Conservation (phyloP, 2,329 filamentous ascomycete genomes). For the Zymoseptoria brevis region DNA sequence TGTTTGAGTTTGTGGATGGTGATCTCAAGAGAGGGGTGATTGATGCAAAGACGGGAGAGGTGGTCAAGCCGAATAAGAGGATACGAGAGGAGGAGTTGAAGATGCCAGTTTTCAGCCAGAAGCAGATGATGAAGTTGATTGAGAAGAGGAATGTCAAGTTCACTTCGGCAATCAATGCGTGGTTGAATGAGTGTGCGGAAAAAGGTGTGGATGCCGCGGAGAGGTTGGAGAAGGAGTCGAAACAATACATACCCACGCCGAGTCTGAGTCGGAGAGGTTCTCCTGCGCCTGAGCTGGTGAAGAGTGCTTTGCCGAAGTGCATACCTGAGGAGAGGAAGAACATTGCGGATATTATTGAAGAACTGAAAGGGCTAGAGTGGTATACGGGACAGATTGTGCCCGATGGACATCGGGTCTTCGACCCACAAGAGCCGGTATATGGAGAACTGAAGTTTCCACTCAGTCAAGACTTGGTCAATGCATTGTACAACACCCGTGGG, state of each 20-base stretch:
- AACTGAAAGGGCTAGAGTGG: constrained; percentile 76
- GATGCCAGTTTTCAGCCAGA: constrained; percentile 88
- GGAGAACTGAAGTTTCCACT: constrained; percentile 79
- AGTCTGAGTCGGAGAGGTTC: constrained; percentile 38
- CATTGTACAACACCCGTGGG: constrained; percentile 81
- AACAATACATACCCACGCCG: constrained; percentile 55
- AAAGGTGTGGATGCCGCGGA: constrained; percentile 60
- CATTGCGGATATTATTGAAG: constrained; percentile 75
- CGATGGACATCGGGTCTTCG: constrained; percentile 84
- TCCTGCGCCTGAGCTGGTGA: constrained; percentile 32
- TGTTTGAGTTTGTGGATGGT: constrained; percentile 89
- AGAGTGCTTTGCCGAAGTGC: constrained; percentile 50
- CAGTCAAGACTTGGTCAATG: constrained; percentile 90
- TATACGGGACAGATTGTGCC: constrained; percentile 90
- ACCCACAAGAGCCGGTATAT: constrained; percentile 71
- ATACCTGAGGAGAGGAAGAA: constrained; percentile 75
- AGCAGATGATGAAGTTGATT: constrained; percentile 82
- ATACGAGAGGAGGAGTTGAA: constrained; percentile 72
- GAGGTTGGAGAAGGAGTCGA: constrained; percentile 52
- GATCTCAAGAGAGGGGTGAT: constrained; percentile 76
- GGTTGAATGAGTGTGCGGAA: constrained; percentile 64
- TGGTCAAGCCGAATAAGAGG: constrained; percentile 58
- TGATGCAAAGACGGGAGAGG: constrained; percentile 64
- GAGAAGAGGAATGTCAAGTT: constrained; percentile 86
- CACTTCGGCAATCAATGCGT: constrained; percentile 63